phyloP scores from a whole-genome alignment of 768 basidiomycete species.

The Mycena floridula region DNA sequence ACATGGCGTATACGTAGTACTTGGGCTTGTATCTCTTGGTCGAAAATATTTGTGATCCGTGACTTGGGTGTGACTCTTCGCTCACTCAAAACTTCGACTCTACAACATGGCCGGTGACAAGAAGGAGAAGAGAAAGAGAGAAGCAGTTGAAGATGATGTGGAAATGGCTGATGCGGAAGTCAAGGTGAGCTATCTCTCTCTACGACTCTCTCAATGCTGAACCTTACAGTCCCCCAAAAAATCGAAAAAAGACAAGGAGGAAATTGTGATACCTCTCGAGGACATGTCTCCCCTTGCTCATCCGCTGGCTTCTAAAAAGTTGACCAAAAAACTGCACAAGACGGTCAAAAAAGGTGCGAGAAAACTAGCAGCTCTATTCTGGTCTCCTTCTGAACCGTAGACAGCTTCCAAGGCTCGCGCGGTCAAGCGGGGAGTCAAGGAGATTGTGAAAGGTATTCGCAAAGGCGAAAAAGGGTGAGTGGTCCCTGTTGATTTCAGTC shows the following conservation, averaged over 20 bases:
- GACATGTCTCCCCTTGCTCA: constrained; percentile 92
- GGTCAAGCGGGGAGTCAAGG: constrained; percentile 96
- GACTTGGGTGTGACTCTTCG: too few species aligned
- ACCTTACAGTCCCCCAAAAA: constrained; percentile 53
- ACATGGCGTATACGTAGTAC: too few species aligned
- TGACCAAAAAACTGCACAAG: constrained; percentile 91
- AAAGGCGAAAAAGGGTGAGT: constrained; percentile 95
- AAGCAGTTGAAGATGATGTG: constrained; percentile 36
- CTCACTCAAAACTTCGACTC: too few species aligned
- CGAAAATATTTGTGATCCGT: too few species aligned
- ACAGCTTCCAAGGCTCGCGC: constrained; percentile 90
- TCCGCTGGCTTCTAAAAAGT: constrained; percentile 90
- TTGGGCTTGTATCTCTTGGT: too few species aligned
- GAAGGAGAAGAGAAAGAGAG: constrained; percentile 57
- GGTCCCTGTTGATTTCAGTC: background rate
- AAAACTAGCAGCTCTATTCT: background rate
- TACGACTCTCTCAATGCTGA: constrained; percentile 8
- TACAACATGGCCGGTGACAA: constrained; percentile 77
- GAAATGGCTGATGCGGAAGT: constrained; percentile 36
- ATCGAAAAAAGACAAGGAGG: constrained; percentile 57
- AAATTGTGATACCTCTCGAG: constrained; percentile 62
- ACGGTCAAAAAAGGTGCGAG: constrained; percentile 82
- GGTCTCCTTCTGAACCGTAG: constrained; percentile 4
- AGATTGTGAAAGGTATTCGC: constrained; percentile 94
- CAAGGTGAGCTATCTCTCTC: constrained; percentile 21